These are phyloP conservation scores for Starmera dryadoides DNA, from an alignment of 805 yeast genomes.

Conservation along the genomic window DNA sequence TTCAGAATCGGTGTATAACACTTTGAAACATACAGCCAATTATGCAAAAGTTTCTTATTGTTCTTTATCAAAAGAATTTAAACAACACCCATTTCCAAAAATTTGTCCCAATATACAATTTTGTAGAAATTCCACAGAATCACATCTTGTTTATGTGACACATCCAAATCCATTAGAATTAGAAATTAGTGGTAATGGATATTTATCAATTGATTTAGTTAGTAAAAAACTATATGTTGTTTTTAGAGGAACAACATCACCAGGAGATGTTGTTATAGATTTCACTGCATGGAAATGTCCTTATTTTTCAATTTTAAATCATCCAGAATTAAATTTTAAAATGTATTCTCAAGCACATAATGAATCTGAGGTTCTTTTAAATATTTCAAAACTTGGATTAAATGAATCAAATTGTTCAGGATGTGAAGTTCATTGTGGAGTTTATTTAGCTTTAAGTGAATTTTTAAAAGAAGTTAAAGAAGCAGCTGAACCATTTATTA, in stretches of 20 bases:
- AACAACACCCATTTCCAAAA: slow-evolving; percentile 5
- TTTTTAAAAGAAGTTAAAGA: slow-evolving; percentile 31
- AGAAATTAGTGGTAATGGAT: slow-evolving; percentile 48
- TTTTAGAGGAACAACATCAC: slow-evolving; percentile 58
- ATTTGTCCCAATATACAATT: slow-evolving; percentile 10
- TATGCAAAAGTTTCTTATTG: slow-evolving; percentile 17
- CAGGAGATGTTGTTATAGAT: slow-evolving; percentile 58
- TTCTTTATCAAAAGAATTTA: slow-evolving; percentile 4
- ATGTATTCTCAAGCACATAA: not conserved
- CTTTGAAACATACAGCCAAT: slow-evolving; percentile 7
- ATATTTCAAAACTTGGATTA: slow-evolving; percentile 8
- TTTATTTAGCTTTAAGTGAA: slow-evolving; percentile 37
- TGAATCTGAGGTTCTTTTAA: not conserved
- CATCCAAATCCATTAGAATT: slow-evolving; percentile 15
- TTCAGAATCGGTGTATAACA: slow-evolving; percentile 5
- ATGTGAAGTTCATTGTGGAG: slow-evolving; percentile 63
- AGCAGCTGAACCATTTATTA: slow-evolving; percentile 21
- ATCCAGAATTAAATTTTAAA: slow-evolving; percentile 8
- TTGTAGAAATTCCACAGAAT: slow-evolving; percentile 6
- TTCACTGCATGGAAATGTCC: slow-evolving; percentile 37
- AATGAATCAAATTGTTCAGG: slow-evolving; percentile 30
- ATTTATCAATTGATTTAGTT: slow-evolving; percentile 40
- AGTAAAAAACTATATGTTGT: slow-evolving; percentile 37
- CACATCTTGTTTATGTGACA: slow-evolving; percentile 5
- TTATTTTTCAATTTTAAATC: slow-evolving; percentile 37